Percentiles rank a stretch among this genome's conserved stretches.
These are phyloP conservation scores for Colletotrichum sp. DNA, from an alignment of 2,329 filamentous ascomycete genomes.

Conservation along the genomic window DNA sequence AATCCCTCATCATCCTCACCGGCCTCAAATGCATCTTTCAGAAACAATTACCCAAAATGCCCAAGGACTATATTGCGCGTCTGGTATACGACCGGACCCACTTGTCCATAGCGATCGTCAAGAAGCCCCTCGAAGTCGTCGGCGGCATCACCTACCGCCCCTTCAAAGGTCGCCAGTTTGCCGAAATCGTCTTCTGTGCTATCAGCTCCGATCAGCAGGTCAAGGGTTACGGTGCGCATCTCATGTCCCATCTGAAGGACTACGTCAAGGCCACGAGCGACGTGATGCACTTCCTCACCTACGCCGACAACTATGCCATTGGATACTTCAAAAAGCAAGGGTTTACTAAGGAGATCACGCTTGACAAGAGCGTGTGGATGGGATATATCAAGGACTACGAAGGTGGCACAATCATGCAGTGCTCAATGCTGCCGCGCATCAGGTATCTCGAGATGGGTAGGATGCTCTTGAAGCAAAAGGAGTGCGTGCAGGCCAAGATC, in stretches of 20 bases:
- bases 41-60: constrained; percentile 98
- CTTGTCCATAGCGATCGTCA: constrained; percentile 95
- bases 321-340: constrained; percentile 99
- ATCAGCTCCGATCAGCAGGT: constrained; percentile 98
- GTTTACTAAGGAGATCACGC: constrained; percentile 97
- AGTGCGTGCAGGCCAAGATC: constrained; percentile 93
- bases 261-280: constrained; percentile 97
- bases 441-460: constrained; percentile 91
- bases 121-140: constrained; percentile 94
- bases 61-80: constrained; percentile 97
- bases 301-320: constrained; percentile 98
- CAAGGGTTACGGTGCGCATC: constrained; percentile 95
- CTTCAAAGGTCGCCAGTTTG: constrained; percentile 90
- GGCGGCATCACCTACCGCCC: constrained; percentile 96
- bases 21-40: constrained; percentile 98
- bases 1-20: constrained; percentile 92
- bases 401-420: constrained; percentile 99
- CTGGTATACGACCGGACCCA: constrained; percentile 98
- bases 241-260: constrained; percentile 98
- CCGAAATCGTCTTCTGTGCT: constrained; percentile 98
- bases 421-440: constrained; percentile 93
- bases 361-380: constrained; percentile 94
- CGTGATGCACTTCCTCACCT: constrained; percentile 98
- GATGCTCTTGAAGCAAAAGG: constrained; percentile 97
- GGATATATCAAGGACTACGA: constrained; percentile 99